A percentile compares a stretch with the other conserved stretches of the same genome.
These are phyloP conservation scores for Phytophthora sansomeana DNA, from an alignment of 352 stramenopile genomes.

Conservation along the genomic window DNA sequence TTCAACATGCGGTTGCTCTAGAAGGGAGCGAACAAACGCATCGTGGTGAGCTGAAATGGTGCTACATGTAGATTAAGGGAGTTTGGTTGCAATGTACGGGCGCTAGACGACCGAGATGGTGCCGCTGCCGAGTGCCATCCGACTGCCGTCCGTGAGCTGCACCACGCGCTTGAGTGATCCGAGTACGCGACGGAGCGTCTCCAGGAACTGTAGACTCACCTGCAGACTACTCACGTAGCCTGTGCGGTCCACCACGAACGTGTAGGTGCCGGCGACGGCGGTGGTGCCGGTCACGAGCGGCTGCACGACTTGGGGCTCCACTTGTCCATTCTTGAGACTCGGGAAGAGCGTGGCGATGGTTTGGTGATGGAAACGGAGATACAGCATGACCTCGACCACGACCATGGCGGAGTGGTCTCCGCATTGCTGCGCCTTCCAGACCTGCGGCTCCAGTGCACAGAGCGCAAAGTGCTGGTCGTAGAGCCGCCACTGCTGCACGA, in stretches of 20 bases:
- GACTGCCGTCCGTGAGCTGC: conserved; percentile 27
- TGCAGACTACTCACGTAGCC: conserved; percentile 34
- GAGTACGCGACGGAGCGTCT: conserved; percentile 40
- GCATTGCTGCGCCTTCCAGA: too few relatives aligned
- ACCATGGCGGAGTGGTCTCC: conserved; percentile 37
- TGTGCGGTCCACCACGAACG: conserved; percentile 37
- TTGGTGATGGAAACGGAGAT: conserved; percentile 41
- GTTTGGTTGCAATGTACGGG: not conserved
- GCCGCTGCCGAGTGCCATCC: conserved; percentile 31
- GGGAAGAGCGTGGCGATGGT: conserved; percentile 39
- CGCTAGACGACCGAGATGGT: conserved; percentile 36
- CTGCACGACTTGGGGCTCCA: conserved; percentile 21
- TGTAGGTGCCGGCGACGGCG: conserved; percentile 31
- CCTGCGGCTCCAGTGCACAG: too few relatives aligned
- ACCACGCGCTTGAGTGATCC: conserved; percentile 30
- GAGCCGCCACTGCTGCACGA: too few relatives aligned
- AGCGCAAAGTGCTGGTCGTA: too few relatives aligned
- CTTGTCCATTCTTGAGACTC: conserved; percentile 31
- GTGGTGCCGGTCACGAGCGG: conserved; percentile 31
- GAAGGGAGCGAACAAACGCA: not conserved
- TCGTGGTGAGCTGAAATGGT: not conserved
- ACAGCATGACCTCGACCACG: conserved; percentile 38
- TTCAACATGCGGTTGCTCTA: too few relatives aligned
- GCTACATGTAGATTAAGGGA: not conserved
- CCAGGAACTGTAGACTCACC: conserved; percentile 38